A percentile compares a stretch with the other conserved stretches of the same genome.
Conservation (phyloP, 2,329 filamentous ascomycete species). For the Exophiala dermatitidis region DNA sequence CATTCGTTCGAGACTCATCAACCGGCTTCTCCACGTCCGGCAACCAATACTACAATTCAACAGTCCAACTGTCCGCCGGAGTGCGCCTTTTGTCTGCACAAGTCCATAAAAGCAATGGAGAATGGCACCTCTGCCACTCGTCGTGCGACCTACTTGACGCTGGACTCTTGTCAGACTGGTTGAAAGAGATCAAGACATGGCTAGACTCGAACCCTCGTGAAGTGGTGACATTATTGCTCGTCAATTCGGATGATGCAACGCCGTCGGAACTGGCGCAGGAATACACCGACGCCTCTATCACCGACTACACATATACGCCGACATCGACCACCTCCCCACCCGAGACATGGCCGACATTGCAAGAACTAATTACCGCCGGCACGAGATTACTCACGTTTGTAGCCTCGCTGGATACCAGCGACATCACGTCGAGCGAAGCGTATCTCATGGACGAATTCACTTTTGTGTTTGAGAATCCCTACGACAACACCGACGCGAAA, state of each 20-base stretch:
- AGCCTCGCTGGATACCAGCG: slow-evolving; percentile 39
- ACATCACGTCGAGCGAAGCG: slow-evolving; percentile 32
- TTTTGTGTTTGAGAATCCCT: slow-evolving; percentile 64
- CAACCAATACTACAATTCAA: slow-evolving; percentile 66
- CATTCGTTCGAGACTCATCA: slow-evolving; percentile 60
- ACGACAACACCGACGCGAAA: slow-evolving; percentile 53
- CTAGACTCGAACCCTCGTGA: slow-evolving; percentile 64
- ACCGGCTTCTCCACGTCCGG: slow-evolving; percentile 58
- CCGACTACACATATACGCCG: slow-evolving; percentile 55
- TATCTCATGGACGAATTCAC: slow-evolving; percentile 41
- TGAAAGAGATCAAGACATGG: slow-evolving; percentile 59
- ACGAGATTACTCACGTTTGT: slow-evolving; percentile 64
- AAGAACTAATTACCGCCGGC: slow-evolving; percentile 56
- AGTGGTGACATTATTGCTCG: slow-evolving; percentile 66
- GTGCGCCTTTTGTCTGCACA: slow-evolving; percentile 65
- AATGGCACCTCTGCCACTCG: slow-evolving; percentile 64
- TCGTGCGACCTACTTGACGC: slow-evolving; percentile 62
- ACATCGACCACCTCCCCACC: slow-evolving; percentile 38
- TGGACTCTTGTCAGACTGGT: slow-evolving; percentile 58
- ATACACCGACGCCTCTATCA: slow-evolving; percentile 55
- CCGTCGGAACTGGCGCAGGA: slow-evolving; percentile 49
- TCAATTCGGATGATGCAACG: slow-evolving; percentile 58
- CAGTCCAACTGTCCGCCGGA: slow-evolving; percentile 61
- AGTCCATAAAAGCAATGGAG: slow-evolving; percentile 55
- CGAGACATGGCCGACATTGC: slow-evolving; percentile 62